Evolutionary conservation across 495 filamentous ascomycete genomes (phyloP).

Genomic region (Lepraria neglecta): DNA sequence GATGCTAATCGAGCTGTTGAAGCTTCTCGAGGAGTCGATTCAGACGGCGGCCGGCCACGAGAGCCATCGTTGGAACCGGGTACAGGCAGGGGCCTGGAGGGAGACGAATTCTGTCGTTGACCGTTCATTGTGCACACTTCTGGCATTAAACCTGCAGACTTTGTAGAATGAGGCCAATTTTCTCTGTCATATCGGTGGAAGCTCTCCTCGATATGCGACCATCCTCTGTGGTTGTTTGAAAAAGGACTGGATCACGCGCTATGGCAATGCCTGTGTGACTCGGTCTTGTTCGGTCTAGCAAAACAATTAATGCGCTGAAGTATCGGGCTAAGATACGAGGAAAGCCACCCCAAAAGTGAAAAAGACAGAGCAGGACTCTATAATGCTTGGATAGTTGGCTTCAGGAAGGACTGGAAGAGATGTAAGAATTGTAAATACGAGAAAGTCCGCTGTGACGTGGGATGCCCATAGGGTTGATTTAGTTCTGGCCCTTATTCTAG

Average conservation of each 20-base stretch:
- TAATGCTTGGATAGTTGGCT: neutral
- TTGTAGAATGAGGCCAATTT: neutral
- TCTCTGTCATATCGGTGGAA: neutral
- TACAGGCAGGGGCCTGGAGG: slow-evolving; percentile 25
- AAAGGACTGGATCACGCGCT: slow-evolving; percentile 5
- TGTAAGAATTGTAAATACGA: neutral
- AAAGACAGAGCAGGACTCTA: neutral
- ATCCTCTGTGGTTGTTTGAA: neutral
- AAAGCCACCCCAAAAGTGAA: no score
- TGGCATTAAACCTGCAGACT: neutral
- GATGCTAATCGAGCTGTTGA: slow-evolving; percentile 69
- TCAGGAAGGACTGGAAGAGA: neutral
- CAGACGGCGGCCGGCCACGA: slow-evolving; percentile 40
- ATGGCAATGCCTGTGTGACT: slow-evolving; percentile 2
- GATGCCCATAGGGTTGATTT: neutral
- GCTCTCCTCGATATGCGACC: neutral
- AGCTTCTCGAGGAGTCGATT: slow-evolving; percentile 53
- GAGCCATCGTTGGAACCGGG: slow-evolving; percentile 39
- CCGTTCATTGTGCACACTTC: slow-evolving; percentile 22
- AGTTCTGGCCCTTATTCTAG: no score
- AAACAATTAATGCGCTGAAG: neutral
- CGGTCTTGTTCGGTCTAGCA: slow-evolving; percentile 1
- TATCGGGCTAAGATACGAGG: neutral
- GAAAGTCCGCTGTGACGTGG: neutral
- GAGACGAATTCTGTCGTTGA: slow-evolving; percentile 21